A percentile compares a stretch with the other conserved stretches of the same genome.
Conservation (phyloP, 2,329 filamentous ascomycete species). For the Fusarium pseudoanthophilum region DNA sequence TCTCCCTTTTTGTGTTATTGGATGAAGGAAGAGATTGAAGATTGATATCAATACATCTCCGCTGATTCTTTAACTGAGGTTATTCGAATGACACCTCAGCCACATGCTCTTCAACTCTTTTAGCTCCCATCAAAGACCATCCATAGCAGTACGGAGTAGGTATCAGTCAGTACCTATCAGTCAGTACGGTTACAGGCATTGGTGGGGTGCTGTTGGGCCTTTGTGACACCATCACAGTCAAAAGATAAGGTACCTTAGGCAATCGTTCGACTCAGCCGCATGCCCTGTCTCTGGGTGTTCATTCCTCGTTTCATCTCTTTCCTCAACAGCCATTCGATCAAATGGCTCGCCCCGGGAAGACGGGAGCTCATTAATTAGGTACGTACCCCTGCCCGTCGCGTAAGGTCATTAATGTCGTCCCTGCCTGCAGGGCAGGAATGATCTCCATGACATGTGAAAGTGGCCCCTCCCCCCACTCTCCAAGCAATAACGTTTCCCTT, state of each 20-base stretch:
- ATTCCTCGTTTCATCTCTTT: conserved; percentile 26
- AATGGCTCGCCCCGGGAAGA: background rate
- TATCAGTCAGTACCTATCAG: background rate
- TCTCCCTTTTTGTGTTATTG: conserved; percentile 13
- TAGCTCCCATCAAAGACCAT: background rate
- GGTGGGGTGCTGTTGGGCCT: conserved; percentile 39
- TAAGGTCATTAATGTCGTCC: conserved; percentile 4
- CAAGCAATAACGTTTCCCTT: conserved; percentile 14
- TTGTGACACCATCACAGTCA: conserved; percentile 39
- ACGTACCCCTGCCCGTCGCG: background rate
- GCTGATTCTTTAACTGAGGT: background rate
- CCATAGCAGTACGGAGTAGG: too few species aligned
- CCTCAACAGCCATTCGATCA: background rate
- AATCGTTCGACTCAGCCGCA: conserved; percentile 42
- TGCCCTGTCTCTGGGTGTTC: conserved; percentile 14
- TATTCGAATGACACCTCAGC: background rate
- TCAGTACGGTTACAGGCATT: background rate
- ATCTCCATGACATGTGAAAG: conserved; percentile 46
- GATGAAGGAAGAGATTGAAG: background rate
- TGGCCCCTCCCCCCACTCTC: conserved; percentile 31
- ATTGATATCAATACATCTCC: background rate
- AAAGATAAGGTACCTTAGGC: background rate
- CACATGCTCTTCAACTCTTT: background rate
- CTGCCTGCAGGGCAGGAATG: background rate
- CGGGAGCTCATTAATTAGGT: background rate